Evolutionary conservation across 2,329 filamentous ascomycete genomes (phyloP), one percentile per base, ranked within the genome.

Genomic region (Scedosporium apiospermum): DNA sequence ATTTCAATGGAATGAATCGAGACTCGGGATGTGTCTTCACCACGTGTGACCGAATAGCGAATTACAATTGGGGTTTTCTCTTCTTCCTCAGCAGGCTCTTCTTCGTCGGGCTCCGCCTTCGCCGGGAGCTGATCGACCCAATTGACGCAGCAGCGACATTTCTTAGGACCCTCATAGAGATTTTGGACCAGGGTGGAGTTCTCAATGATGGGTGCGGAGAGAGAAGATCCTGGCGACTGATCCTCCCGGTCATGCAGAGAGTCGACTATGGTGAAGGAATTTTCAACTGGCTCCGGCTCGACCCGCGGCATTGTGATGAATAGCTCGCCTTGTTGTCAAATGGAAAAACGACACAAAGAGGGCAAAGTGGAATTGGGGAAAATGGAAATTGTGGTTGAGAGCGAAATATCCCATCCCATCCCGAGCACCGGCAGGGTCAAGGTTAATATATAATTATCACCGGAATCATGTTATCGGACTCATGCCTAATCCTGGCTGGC

Each of bases 141-240:
- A 57, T 71, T 71, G 51, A 70, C 64, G 58, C 71, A 72, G 59
- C 71, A 72, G 9, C 59, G 44, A 62, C 71, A 72, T 41, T 68
- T 69, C 2, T 62, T 63, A 4, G 67, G 66, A 1, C 70, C 71
- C 53, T 71, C 69, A 41, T 69, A 72, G 14, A 72, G 63, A n/a
- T 68, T 68, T 34, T 69, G 65, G 6, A 69, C 65, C 7, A 69
- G 38, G 21, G 51, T 6, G 12, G 57, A 58, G 27, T 58, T 38
- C 27, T 58, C 57, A n/a, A 58, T 41, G 57, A 58, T 7, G 51
- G 23, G 51, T 6, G 51, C 51, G 12, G 51, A 27, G 51, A 7
- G 51, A 12, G 23, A 6, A 16, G n/a, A 6, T 6, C 21, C 51
- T 3, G 18, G 18, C 6, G 51, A 23, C 51, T 18, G 51, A 5